Conservation (phyloP, 2,329 filamentous ascomycete genomes). For the Colletotrichum camelliae region DNA sequence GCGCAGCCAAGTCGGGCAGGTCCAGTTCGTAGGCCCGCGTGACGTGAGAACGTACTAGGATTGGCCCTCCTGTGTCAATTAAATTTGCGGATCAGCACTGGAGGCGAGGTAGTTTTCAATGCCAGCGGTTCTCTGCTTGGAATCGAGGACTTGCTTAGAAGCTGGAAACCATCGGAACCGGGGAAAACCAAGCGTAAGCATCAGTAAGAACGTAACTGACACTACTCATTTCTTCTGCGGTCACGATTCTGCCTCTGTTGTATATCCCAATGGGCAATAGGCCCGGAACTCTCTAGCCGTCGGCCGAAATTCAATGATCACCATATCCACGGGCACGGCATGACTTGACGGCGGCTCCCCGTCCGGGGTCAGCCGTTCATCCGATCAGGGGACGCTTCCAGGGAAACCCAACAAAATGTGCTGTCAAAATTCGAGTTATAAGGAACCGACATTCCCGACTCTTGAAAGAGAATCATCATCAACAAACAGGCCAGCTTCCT, state of each 20-base stretch:
- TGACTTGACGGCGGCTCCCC: not conserved
- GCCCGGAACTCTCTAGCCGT: not conserved
- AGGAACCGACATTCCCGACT: not conserved
- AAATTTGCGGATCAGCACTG: not conserved
- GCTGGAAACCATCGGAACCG: accelerated
- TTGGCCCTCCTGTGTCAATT: not conserved
- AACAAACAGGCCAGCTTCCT: too few relatives aligned
- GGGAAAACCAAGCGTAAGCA: accelerated
- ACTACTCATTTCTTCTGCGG: not conserved
- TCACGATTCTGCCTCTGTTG: not conserved
- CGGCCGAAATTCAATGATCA: not conserved
- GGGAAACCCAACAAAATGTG: not conserved
- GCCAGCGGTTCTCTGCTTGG: not conserved
- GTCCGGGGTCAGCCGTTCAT: not conserved
- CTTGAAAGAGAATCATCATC: not conserved
- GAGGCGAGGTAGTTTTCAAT: not conserved
- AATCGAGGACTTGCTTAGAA: not conserved
- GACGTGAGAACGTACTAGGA: not conserved
- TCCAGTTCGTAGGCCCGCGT: not conserved
- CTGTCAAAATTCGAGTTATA: not conserved
- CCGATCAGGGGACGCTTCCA: not conserved
- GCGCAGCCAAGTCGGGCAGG: not conserved
- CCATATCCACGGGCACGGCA: not conserved
- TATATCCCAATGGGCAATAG: not conserved
- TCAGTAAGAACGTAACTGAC: not conserved